phyloP scores from a whole-genome alignment of 225 moss, liverwort and hornwort species.

The Pseudoscleropodium purum region DNA sequence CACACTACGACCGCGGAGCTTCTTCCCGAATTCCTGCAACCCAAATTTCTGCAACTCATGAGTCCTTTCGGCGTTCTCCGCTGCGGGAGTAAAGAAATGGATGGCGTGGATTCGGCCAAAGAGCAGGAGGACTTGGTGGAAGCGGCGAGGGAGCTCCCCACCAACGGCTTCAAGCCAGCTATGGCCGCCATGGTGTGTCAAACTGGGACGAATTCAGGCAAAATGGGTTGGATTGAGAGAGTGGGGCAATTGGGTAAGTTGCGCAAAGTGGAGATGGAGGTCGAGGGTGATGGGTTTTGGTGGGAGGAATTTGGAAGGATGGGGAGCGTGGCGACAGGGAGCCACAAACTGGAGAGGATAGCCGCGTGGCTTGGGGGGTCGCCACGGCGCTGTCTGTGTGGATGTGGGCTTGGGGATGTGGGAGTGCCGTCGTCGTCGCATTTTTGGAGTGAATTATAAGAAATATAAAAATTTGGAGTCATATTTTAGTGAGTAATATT shows the following conservation, averaged over 20 bases:
- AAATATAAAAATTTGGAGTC: too few species aligned
- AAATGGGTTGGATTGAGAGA: background rate
- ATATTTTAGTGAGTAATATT: too few species aligned
- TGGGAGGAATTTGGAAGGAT: background rate
- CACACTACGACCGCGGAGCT: background rate
- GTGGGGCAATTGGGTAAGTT: background rate
- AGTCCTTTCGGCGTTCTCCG: background rate
- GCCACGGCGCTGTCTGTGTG: background rate
- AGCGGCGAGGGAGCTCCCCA: background rate
- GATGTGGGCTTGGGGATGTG: background rate
- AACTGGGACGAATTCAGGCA: background rate
- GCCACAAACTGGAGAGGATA: conserved; percentile 4
- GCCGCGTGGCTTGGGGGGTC: conserved; percentile 6
- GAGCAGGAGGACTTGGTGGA: background rate
- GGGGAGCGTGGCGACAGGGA: background rate
- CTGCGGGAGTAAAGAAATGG: background rate
- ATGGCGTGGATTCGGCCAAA: background rate
- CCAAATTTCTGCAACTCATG: background rate
- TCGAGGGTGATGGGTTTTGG: background rate
- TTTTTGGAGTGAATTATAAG: background rate
- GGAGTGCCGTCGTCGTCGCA: background rate
- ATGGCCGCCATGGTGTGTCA: conserved; percentile 29
- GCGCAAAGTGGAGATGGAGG: background rate
- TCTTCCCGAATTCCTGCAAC: background rate
- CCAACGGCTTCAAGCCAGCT: conserved; percentile 26